phyloP scores from a whole-genome alignment of 345 rosid species.

The Excoecaria agallocha region DNA sequence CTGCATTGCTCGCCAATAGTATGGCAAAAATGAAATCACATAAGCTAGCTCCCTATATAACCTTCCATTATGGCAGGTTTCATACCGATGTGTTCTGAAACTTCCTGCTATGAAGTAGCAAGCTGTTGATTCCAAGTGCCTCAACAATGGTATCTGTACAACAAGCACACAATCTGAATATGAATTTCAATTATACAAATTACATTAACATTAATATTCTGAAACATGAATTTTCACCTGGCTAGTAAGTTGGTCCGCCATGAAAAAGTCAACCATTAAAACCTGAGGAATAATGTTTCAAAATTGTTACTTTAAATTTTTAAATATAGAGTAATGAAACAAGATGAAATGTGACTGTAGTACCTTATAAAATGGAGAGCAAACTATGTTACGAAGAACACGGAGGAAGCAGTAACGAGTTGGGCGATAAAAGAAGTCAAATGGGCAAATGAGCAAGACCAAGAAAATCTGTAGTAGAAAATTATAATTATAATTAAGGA shows the following conservation, averaged over 20 bases:
- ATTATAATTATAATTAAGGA: neutral
- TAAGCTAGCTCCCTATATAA: slow-evolving; percentile 69
- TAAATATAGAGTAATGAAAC: no score
- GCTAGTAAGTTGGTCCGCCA: slow-evolving; percentile 97
- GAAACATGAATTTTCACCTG: slow-evolving; percentile 62
- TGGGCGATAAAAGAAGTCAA: slow-evolving; percentile 71
- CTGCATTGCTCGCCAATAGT: slow-evolving; percentile 98
- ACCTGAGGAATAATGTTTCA: slow-evolving; percentile 24
- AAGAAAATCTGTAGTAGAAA: slow-evolving; percentile 44
- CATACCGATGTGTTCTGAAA: slow-evolving; percentile 60
- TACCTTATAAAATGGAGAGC: slow-evolving; percentile 78
- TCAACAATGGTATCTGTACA: slow-evolving; percentile 70
- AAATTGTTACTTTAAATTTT: no score
- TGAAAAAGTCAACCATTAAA: slow-evolving; percentile 87
- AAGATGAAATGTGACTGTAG: no score
- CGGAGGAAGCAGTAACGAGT: slow-evolving; percentile 87
- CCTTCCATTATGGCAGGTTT: slow-evolving; percentile 64
- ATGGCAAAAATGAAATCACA: slow-evolving; percentile 79
- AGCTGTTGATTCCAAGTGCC: slow-evolving; percentile 78
- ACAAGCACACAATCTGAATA: neutral
- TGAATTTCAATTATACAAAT: no score
- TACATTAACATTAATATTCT: no score
- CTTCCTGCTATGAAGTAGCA: slow-evolving; percentile 80
- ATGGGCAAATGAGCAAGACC: slow-evolving; percentile 65
- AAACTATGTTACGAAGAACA: slow-evolving; percentile 62